Conservation (phyloP, 306 rosid genomes). For the barrel medic (Medicago truncatula) region DNA sequence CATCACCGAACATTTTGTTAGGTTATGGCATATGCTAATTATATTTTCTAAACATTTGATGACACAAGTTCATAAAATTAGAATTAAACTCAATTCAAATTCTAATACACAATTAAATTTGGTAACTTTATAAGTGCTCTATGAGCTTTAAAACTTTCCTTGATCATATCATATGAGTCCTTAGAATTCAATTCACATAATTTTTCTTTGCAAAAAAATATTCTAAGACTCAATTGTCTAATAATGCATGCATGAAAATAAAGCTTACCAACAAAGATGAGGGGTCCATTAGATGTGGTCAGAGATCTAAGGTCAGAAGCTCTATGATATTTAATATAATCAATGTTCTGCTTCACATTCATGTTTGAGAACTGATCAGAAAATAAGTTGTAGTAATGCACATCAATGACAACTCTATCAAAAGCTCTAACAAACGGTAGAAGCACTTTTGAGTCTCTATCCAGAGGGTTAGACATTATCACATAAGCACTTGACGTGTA, state of each 20-base stretch:
- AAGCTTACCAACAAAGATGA: constrained; percentile 60
- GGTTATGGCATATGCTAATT: not conserved
- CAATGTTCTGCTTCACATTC: constrained; percentile 53
- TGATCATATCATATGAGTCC: not conserved
- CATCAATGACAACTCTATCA: constrained; percentile 52
- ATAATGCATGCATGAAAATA: not conserved
- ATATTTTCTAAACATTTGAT: too few species aligned
- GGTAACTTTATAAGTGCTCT: not conserved
- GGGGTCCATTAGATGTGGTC: constrained; percentile 60
- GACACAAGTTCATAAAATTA: not conserved
- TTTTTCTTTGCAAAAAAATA: too few species aligned
- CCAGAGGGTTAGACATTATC: constrained; percentile 60
- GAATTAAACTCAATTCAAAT: not conserved
- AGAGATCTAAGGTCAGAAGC: constrained; percentile 52
- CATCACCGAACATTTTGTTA: not conserved
- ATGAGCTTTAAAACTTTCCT: not conserved
- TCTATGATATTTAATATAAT: constrained; percentile 50
- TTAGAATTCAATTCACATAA: not conserved
- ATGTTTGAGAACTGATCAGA: constrained; percentile 42
- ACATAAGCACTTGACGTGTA: constrained; percentile 53
- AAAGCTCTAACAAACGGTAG: constrained; percentile 52
- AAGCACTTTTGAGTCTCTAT: constrained; percentile 48
- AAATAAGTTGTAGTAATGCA: constrained; percentile 64
- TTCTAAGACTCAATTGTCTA: not conserved
- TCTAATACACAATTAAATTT: not conserved